Evolutionary conservation across 257 asterid species (phyloP).

Genomic region (Solanum acaule): DNA sequence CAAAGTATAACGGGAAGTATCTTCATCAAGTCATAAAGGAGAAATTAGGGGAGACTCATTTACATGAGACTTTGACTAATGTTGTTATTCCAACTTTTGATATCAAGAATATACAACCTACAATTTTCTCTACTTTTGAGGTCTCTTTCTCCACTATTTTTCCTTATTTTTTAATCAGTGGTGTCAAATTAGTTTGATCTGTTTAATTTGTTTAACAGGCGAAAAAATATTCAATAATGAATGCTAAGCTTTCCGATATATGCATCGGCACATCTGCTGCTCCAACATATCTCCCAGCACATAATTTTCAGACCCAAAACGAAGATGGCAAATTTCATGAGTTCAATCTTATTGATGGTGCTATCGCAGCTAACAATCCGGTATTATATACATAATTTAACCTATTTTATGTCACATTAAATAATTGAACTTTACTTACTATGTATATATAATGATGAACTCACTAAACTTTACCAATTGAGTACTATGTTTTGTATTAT

Average conservation of each 20-base stretch:
- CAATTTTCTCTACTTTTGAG: conserved; percentile 45
- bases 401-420: too few species aligned
- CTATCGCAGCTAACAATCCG: conserved; percentile 64
- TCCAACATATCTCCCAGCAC: conserved; percentile 55
- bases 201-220: conserved; percentile 12
- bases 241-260: conserved; percentile 51
- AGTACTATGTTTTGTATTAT: too few species aligned
- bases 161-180: neutral
- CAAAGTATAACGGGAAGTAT: conserved; percentile 44
- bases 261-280: conserved; percentile 64
- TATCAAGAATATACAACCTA: conserved; percentile 51
- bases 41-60: conserved; percentile 17
- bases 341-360: conserved; percentile 55
- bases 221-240: conserved; percentile 14
- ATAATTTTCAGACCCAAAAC: conserved; percentile 23
- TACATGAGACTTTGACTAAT: conserved; percentile 49
- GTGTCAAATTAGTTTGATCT: neutral
- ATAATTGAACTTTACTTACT: too few species aligned
- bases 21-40: conserved; percentile 30
- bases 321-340: conserved; percentile 14
- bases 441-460: too few species aligned
- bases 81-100: conserved; percentile 68
- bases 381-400: conserved; percentile 7
- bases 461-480: too few species aligned
- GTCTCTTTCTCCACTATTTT: neutral